Base-by-base conservation (phyloP, 1,284 basidiomycete genomes). In the Boletus sp. region DNA sequence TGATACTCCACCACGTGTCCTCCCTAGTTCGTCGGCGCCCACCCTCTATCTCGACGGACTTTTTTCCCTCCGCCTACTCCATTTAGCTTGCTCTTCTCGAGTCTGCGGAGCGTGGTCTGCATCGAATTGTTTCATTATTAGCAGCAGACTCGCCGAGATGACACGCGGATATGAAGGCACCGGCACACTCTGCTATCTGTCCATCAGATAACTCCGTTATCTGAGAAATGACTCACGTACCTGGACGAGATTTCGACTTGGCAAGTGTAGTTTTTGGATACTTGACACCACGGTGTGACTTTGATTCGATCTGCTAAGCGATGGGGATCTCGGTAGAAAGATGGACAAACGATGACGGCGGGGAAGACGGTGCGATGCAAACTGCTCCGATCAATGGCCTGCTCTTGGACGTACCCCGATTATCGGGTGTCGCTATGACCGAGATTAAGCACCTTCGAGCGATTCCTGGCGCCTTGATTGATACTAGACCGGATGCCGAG, bases 81-180 rank as follows among this genome's bases (percentile, higher is more conserved):
- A 26, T 57, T 59, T 57, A 41, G 45, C 26, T 10, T 29, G 20
- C 41, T 20, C 14, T 30, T 30, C 8, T 30, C 7, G 6, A 13
- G 13, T 13, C 10, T 6, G 34, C 26, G 36, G 51, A n/a, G 38
- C 19, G 32, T 41, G 30, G 22, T 36, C 19, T 8, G 14, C 17
- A 22, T 35, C 10, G 26, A 33, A 40, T 35, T 10, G 35, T 34
- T 30, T 39, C 42, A 36, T 30, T 27, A 35, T 36, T 32, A 22
- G 19, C 25, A 32, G 10, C 35, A 32, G 38, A 13, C 34, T 32
- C 27, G n/a, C 44, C 35, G 44, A 34, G 7, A 52, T 55, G 37
- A 17, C 36, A 42, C 25, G 20, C 27, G 33, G 33, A 25, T n/a
- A 34, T 29, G 38, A 30, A 43, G 29, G 14, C 23, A 5, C 4